A percentile compares a stretch with the other conserved stretches of the same genome.
Evolutionary conservation across 768 basidiomycete genomes (phyloP).

Genomic region (Leccinum sublutescens): DNA sequence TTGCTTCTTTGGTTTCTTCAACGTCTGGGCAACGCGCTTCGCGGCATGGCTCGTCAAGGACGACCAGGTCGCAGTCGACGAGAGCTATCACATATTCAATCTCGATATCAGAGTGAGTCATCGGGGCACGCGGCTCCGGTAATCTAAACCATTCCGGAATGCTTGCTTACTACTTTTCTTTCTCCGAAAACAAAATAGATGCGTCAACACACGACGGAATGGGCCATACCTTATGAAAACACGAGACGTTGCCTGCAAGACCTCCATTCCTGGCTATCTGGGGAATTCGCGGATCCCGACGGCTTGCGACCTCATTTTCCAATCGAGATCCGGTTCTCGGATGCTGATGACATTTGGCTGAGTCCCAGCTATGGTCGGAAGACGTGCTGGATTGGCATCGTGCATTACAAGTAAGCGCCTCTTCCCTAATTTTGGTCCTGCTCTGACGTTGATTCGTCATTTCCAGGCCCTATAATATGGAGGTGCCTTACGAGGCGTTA

Average conservation of each 20-base stretch:
- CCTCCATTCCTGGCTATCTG: conserved; percentile 67
- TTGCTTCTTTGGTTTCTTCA: conserved; percentile 60
- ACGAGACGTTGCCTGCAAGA: conserved; percentile 68
- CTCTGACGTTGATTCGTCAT: not conserved
- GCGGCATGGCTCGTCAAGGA: conserved; percentile 65
- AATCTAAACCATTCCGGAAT: conserved; percentile 6
- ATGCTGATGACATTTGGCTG: conserved; percentile 90
- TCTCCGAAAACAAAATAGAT: conserved; percentile 39
- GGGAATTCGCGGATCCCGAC: conserved; percentile 60
- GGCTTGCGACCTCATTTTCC: conserved; percentile 91
- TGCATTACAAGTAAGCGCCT: conserved; percentile 87
- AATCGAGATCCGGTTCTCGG: conserved; percentile 88
- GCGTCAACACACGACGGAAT: conserved; percentile 93
- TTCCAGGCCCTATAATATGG: conserved; percentile 77
- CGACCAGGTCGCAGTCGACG: conserved; percentile 63
- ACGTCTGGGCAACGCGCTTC: conserved; percentile 60
- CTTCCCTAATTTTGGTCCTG: not conserved
- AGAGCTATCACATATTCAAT: conserved; percentile 85
- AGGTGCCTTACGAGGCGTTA: conserved; percentile 75
- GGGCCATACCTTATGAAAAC: conserved; percentile 78
- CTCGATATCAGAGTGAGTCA: conserved; percentile 83
- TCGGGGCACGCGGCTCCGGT: not conserved
- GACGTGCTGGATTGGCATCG: conserved; percentile 95
- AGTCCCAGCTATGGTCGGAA: conserved; percentile 78
- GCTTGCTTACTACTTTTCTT: not conserved